Evolutionary conservation across 2,329 filamentous ascomycete species (phyloP), one percentile per base, ranked within the genome.

Genomic region (Aureobasidium sp.): DNA sequence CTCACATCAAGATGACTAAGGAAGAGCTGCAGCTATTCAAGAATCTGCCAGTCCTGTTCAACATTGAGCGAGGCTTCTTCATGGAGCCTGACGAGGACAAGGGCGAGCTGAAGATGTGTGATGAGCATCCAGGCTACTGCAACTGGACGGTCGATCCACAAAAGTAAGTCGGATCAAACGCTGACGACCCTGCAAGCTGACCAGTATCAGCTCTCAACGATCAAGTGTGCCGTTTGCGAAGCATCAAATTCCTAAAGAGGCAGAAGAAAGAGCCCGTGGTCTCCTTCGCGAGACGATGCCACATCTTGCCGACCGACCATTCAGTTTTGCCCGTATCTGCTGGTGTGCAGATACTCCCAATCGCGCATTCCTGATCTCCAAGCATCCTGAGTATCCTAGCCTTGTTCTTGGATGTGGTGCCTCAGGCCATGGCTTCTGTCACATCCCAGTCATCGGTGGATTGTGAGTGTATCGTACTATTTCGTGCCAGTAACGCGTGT

Each of bases 261-360:
- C 79, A 0, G 81, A 80, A 64, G 64, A 71, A 11, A 75, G 79
- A 3, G 73, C 79, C 12, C 74, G 79, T 4, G 70, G 74, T 7
- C 82, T 84, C 61, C 68, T 85, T 17, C 68, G 68, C 17, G 61
- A 66, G 44, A 80, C 77, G 1, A 81, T 84, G 79, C 81, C 81
- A 0, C 79, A 83, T 61, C 75, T 84, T 4, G 76, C 78, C 0
- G 68, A 77, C 3, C 75, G 81, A 2, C 74, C 75, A 0, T 78
- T 84, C 56, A 75, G 70, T 27, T 82, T 80, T 64, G 79, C 79
- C 8, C 73, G 80, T n/a, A 79, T 84, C 41, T 84, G 81, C 70
- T 84, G 82, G 82, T 82, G 81, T 65, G 77, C 81, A 0, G 82
- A 84, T 65, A 84, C 82, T 0, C 76, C 78, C 0, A 80, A 84